A percentile compares a stretch with the other conserved stretches of the same genome.
Evolutionary conservation across 345 rosid genomes (phyloP).

Genomic region (Citropsis articulata): DNA sequence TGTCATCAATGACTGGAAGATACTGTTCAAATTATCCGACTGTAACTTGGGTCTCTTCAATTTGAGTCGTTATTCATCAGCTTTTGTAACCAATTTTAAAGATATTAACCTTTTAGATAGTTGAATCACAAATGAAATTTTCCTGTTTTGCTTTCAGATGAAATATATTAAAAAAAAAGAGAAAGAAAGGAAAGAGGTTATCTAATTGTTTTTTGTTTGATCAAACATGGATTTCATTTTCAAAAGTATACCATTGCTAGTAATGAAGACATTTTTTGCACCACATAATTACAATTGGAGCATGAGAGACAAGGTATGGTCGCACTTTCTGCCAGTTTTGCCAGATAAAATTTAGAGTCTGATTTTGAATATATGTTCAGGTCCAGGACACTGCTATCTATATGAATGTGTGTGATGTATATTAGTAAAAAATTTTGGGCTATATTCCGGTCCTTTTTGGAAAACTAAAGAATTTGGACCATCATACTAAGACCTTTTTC

Average conservation of each 20-base stretch:
- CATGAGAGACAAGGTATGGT: background rate
- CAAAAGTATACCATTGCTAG: background rate
- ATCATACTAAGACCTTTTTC: background rate
- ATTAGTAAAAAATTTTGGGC: background rate
- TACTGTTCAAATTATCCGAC: background rate
- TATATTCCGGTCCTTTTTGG: background rate
- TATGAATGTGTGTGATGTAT: background rate
- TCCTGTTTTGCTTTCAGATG: background rate
- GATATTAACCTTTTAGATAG: background rate
- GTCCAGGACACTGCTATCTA: background rate
- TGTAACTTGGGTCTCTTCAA: background rate
- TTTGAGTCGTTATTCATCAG: too few species aligned
- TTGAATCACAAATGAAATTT: background rate
- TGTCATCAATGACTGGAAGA: background rate
- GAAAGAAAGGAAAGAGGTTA: too few species aligned
- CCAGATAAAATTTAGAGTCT: background rate
- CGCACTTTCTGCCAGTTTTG: background rate
- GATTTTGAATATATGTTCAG: background rate
- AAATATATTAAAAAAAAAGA: background rate
- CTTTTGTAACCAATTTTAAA: background rate
- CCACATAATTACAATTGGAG: background rate
- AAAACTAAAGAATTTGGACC: background rate
- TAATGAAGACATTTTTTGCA: background rate
- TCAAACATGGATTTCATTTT: background rate
- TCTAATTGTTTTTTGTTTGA: background rate